Evolutionary conservation across 371 early-diverging fungal genomes (phyloP).

Genomic region (Blyttiomyces sp.): DNA sequence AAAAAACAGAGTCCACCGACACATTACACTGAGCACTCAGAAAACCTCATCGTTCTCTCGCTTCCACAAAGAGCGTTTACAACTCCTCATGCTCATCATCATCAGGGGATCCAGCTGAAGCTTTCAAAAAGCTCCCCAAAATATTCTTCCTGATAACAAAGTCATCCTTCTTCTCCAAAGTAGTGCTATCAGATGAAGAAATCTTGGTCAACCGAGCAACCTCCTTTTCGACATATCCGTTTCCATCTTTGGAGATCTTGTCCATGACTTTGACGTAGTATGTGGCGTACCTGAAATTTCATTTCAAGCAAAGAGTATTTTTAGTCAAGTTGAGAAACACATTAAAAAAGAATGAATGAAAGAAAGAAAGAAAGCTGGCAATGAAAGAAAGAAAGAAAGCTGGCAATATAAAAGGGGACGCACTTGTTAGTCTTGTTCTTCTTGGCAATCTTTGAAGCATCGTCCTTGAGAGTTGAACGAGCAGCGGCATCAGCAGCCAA

Average conservation of each 20-base stretch:
- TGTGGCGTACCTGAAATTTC: slow-evolving; percentile 38
- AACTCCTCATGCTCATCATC: slow-evolving; percentile 17
- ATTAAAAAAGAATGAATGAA: not conserved
- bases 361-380: not conserved
- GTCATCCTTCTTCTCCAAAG: slow-evolving; percentile 65
- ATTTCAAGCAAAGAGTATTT: no score
- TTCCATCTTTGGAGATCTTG: slow-evolving; percentile 58
- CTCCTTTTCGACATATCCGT: slow-evolving; percentile 63
- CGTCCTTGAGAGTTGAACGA: slow-evolving; percentile 18
- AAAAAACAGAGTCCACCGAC: no score
- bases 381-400: not conserved
- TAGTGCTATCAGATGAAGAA: slow-evolving; percentile 54
- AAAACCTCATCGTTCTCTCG: no score
- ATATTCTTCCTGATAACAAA: slow-evolving; percentile 76
- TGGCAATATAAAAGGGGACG: not conserved
- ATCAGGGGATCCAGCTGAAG: not conserved
- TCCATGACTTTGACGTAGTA: slow-evolving; percentile 77
- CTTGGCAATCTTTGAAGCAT: slow-evolving; percentile 41
- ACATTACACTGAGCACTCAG: no score
- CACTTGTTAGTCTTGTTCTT: slow-evolving; percentile 30
- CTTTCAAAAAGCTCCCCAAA: slow-evolving; percentile 50
- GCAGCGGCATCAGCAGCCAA: slow-evolving; percentile 31
- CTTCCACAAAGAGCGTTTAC: no score
- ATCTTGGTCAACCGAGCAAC: slow-evolving; percentile 68
- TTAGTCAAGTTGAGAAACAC: not conserved